A percentile compares a stretch with the other conserved stretches of the same genome.
phyloP scores from a whole-genome alignment of 139 green algal species.

The Picochlorum sp. region DNA sequence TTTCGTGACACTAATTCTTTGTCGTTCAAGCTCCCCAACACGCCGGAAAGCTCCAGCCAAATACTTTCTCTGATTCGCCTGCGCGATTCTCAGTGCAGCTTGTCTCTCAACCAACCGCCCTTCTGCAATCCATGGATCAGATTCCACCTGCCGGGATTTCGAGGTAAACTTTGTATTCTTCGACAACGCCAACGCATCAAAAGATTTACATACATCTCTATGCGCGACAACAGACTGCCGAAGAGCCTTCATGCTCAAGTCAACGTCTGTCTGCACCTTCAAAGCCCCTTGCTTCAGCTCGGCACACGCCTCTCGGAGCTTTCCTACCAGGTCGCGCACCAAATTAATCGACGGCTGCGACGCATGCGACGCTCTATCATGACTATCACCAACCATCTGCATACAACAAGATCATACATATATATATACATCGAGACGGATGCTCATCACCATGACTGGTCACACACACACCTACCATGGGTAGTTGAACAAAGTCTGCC shows the following conservation, averaged over 20 bases:
- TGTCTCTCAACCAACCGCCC: conserved; percentile 36
- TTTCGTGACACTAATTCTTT: conserved; percentile 23
- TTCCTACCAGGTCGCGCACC: neutral
- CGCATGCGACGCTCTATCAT: conserved; percentile 8
- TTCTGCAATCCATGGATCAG: conserved; percentile 55
- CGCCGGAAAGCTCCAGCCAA: conserved; percentile 35
- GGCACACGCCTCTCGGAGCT: conserved; percentile 11
- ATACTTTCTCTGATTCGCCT: conserved; percentile 36
- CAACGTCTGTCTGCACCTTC: conserved; percentile 19
- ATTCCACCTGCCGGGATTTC: conserved; percentile 17
- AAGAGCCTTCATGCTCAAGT: conserved; percentile 22
- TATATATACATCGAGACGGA: too few relatives aligned
- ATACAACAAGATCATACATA: too few relatives aligned
- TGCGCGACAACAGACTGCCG: conserved; percentile 24
- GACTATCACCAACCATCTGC: conserved; percentile 13
- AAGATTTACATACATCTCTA: conserved; percentile 18
- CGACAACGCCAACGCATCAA: conserved; percentile 14
- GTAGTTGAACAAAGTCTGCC: conserved; percentile 25
- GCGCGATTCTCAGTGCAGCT: conserved; percentile 23
- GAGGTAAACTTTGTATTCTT: conserved; percentile 9
- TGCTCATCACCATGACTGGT: too few relatives aligned
- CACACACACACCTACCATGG: neutral
- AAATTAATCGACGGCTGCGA: neutral
- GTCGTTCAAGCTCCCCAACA: conserved; percentile 39
- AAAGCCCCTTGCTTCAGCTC: conserved; percentile 7